These are phyloP conservation scores for Cryptomeria japonica DNA, from an alignment of 75 land plant genomes.

Conservation along the genomic window DNA sequence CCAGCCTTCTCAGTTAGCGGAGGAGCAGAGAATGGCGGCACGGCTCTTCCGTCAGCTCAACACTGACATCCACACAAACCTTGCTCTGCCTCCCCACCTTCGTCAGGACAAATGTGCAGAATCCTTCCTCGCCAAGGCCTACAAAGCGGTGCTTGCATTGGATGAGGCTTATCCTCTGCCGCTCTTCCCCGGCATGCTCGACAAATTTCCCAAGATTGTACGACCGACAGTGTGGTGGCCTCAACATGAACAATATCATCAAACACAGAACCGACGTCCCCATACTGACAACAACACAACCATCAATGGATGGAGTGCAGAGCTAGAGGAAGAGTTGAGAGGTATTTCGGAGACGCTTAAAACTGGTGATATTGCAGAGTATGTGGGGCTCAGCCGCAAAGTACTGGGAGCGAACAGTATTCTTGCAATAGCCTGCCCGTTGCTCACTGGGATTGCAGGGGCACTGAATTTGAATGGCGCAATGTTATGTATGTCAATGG, in stretches of 20 bases:
- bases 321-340: constrained; percentile 40
- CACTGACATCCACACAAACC: constrained; percentile 20
- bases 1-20: constrained; percentile 76
- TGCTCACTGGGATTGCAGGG: constrained; percentile 37
- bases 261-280: neutral
- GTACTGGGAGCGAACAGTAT: constrained; percentile 39
- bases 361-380: constrained; percentile 31
- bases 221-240: constrained; percentile 59
- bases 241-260: neutral
- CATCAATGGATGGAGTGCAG: constrained; percentile 33
- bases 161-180: constrained; percentile 67
- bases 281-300: neutral
- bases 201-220: constrained; percentile 52
- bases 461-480: constrained; percentile 11
- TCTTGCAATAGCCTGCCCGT: constrained; percentile 42
- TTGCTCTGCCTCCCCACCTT: constrained; percentile 17
- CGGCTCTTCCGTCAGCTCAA: constrained; percentile 43
- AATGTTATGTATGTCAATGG: constrained; percentile 5
- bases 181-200: constrained; percentile 52
- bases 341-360: constrained; percentile 18
- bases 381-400: constrained; percentile 20
- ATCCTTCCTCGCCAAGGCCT: neutral
- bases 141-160: constrained; percentile 47
- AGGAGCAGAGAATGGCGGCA: constrained; percentile 65
- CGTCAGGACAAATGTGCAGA: constrained; percentile 7